Conservation (phyloP, 768 basidiomycete genomes). For the Boletus coccyginus region DNA sequence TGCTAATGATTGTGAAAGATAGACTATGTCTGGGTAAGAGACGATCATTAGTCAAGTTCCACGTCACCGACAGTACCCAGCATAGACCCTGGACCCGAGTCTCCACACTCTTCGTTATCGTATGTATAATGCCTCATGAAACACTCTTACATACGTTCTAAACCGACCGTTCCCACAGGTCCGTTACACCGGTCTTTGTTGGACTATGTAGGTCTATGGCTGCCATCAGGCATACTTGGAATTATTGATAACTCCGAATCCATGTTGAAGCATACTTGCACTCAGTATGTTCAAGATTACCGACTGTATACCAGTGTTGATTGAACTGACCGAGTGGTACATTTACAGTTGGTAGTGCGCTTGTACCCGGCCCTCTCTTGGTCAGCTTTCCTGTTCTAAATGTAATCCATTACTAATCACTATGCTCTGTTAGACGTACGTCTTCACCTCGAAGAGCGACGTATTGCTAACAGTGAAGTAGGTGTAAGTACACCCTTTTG, state of each 20-base stretch:
- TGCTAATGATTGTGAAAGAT: too few relatives aligned
- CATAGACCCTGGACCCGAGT: background rate
- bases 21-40: too few relatives aligned
- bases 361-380: background rate
- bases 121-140: background rate
- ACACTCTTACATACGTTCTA: too few relatives aligned
- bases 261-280: background rate
- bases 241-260: background rate
- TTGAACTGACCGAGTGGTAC: background rate
- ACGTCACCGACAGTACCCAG: background rate
- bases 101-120: background rate
- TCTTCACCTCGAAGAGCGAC: background rate
- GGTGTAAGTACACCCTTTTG: conserved; percentile 7
- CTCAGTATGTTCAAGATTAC: background rate
- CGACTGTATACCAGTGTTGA: too few relatives aligned
- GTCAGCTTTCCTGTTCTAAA: background rate
- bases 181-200: too few relatives aligned
- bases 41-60: too few relatives aligned
- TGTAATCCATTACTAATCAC: background rate
- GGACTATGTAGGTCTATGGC: too few relatives aligned
- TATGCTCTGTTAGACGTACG: conserved; percentile 2
- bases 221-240: too few relatives aligned
- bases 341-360: background rate
- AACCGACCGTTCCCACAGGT: too few relatives aligned
- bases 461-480: background rate